Conservation (phyloP, 2,329 filamentous ascomycete genomes). For the Gaeumannomyces tritici region DNA sequence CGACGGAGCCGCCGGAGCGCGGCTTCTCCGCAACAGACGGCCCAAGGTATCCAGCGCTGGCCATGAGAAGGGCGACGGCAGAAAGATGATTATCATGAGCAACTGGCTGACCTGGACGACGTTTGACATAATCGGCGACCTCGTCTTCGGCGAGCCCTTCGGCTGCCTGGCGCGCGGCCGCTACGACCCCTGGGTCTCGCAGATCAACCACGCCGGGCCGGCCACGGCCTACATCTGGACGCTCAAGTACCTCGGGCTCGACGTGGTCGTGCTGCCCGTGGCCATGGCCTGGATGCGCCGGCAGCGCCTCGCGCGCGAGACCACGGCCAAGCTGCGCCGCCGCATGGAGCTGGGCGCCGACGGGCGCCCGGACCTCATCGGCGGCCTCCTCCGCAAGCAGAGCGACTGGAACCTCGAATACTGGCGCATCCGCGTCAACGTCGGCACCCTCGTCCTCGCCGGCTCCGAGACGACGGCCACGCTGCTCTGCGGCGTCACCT, state of each 20-base stretch:
- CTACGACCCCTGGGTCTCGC: slow-evolving; percentile 15
- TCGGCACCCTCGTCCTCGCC: slow-evolving; percentile 5
- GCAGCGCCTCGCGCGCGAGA: background rate
- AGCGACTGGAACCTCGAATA: background rate
- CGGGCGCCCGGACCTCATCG: background rate
- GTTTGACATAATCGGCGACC: slow-evolving; percentile 16
- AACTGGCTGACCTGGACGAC: too few relatives aligned
- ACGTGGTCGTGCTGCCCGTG: slow-evolving; percentile 2
- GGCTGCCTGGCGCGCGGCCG: slow-evolving; percentile 11
- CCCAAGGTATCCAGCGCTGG: background rate
- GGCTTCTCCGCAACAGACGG: background rate
- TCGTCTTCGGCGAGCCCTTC: slow-evolving; percentile 21
- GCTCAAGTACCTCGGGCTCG: slow-evolving; percentile 2
- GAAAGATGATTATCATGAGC: too few relatives aligned
- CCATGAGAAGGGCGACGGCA: too few relatives aligned
- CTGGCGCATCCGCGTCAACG: background rate
- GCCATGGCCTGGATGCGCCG: background rate
- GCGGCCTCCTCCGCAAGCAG: background rate
- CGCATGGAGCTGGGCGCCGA: slow-evolving; percentile 9
- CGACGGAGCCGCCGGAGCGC: background rate
- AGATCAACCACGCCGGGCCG: slow-evolving; percentile 11
- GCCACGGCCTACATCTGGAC: background rate
- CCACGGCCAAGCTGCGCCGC: slow-evolving; percentile 3
- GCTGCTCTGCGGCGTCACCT: slow-evolving; percentile 10
- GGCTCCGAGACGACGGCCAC: slow-evolving; percentile 12